Conservation (phyloP, 2,329 filamentous ascomycete species). For the Knufia fluminis region DNA sequence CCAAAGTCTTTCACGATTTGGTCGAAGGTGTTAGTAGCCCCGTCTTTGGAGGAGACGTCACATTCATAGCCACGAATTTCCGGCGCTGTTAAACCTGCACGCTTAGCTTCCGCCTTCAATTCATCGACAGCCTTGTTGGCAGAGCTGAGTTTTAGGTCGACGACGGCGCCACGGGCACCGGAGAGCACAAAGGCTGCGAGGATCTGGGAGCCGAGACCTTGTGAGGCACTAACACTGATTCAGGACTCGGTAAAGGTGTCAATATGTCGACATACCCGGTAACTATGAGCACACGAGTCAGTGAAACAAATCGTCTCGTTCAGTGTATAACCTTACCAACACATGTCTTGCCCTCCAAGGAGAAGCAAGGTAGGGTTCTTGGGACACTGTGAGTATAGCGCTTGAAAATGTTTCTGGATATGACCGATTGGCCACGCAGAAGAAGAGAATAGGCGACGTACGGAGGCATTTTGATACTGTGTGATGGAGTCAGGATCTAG, state of each 20-base stretch:
- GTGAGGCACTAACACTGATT: constrained; percentile 6
- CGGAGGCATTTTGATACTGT: no score
- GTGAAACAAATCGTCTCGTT: no score
- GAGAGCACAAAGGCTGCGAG: constrained; percentile 12
- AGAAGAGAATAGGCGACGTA: no score
- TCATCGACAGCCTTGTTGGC: constrained; percentile 3
- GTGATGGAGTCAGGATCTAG: no score
- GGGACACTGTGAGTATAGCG: constrained; percentile 5
- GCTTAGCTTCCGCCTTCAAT: constrained; percentile 6
- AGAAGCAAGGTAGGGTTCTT: constrained; percentile 14
- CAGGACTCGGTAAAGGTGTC: background rate
- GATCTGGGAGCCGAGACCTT: constrained; percentile 11
- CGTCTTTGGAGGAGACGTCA: background rate
- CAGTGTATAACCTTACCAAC: constrained; percentile 12
- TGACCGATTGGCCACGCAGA: no score
- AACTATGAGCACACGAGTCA: no score
- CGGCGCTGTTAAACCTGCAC: constrained; percentile 1
- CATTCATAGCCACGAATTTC: constrained; percentile 8
- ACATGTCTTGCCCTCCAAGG: constrained; percentile 17
- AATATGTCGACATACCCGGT: background rate
- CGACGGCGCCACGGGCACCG: constrained; percentile 9
- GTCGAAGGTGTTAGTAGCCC: constrained; percentile 23
- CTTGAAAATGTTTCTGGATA: background rate
- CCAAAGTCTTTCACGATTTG: constrained; percentile 28
- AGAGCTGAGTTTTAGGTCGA: constrained; percentile 7